phyloP scores from a whole-genome alignment of 1,139 yeast genomes.

The Suhomyces bribrorum region DNA sequence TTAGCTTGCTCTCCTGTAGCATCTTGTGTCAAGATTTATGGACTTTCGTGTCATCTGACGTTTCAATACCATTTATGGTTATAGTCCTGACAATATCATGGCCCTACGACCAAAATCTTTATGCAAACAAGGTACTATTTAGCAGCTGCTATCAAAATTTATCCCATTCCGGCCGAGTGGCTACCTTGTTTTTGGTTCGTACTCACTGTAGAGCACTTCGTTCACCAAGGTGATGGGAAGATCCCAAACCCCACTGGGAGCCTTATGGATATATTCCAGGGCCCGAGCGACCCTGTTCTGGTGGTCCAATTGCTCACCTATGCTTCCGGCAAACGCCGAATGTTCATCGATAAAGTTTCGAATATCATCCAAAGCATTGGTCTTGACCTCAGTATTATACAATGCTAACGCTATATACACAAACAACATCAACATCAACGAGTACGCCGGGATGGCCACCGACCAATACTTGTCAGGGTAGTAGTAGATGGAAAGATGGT shows the following conservation, averaged over 20 bases:
- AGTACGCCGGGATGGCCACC: slow-evolving; percentile 67
- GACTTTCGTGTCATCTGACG: too few species aligned
- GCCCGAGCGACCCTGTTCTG: slow-evolving; percentile 18
- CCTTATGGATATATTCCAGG: slow-evolving; percentile 43
- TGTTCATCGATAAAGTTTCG: slow-evolving; percentile 69
- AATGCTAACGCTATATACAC: slow-evolving; percentile 67
- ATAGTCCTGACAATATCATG: too few species aligned
- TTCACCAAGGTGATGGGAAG: slow-evolving; percentile 73
- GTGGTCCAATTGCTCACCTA: slow-evolving; percentile 14
- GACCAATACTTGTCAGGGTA: slow-evolving; percentile 92
- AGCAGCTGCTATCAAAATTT: too few species aligned
- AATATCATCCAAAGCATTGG: slow-evolving; percentile 57
- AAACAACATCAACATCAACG: slow-evolving; percentile 69
- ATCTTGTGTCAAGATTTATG: too few species aligned
- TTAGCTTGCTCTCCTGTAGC: too few species aligned
- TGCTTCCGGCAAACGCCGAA: slow-evolving; percentile 49
- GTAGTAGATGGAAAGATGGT: slow-evolving; percentile 60
- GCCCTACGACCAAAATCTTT: too few species aligned
- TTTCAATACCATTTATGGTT: too few species aligned
- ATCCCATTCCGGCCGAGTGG: too few species aligned
- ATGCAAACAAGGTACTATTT: too few species aligned
- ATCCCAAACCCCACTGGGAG: slow-evolving; percentile 86
- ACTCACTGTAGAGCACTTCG: slow-evolving; percentile 54
- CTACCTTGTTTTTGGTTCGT: slow-evolving; percentile 1
- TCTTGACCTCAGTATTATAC: slow-evolving; percentile 73